Evolutionary conservation across 768 basidiomycete genomes (phyloP), one percentile per base, ranked within the genome.

Genomic region (Melanogaster broomeanus): DNA sequence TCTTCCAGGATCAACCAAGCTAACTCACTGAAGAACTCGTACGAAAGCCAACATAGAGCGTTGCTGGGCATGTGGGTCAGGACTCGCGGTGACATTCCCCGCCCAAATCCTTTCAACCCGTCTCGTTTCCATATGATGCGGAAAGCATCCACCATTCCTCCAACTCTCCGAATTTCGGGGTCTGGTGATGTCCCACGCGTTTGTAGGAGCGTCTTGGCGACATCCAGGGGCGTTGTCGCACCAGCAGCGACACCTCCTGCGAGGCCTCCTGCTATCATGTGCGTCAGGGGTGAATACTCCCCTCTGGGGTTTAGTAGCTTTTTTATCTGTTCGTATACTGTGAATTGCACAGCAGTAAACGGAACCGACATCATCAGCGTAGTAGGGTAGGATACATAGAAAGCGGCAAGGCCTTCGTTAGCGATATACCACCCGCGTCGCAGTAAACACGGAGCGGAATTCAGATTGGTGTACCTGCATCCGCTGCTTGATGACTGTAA

Each of bases 331-430:
- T 98, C 97, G 74, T 99, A 99, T 8, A 93, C 90, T 8, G 93
- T 91, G 74, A 92, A 98, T 69, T 99, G 97, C 42, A 94, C 95
- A 48, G 97, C 97, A 60, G 95, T 98, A 77, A 98, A 98, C 3
- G 97, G 97, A 52, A 99, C 90, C 40, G 92, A 87, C 79, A 99
- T 98, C 57, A 84, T 91, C 61, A 99, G 78, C 4, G 97, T 99
- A 15, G 97, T 99, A 19, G 97, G 97, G 72, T 99, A 99, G 5
- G 97, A 99, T 52, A 99, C 85, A 72, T 98, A 99, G 78, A 99
- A 98, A 9, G 97, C 97, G 33, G 73, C 61, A 41, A 97, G 67
- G 34, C 97, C 97, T 72, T 99, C 97, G 31, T 74, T 84, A 39
- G n/a, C 72, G 80, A 72, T 93, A 93, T 45, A 99, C 89, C 12